Base-by-base conservation (phyloP, 1,284 basidiomycete species). In the Rhizoctonia solani region DNA sequence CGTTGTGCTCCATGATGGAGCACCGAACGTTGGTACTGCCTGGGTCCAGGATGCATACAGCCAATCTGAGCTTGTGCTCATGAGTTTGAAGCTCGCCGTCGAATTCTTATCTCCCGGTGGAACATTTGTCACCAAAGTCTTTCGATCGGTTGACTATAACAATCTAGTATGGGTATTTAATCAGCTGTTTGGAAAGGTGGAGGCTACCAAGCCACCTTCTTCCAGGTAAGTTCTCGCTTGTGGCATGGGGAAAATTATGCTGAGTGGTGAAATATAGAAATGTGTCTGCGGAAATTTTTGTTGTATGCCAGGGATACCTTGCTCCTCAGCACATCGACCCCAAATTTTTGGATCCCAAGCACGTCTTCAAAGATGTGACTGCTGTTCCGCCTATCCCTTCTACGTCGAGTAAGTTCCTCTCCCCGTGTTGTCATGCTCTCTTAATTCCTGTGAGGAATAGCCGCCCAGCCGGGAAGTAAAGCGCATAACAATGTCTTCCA, bases 31-130 rank as follows among this genome's bases (percentile, higher is more conserved):
- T 77, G 97, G 97, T 83, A 93, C 95, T 27, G 97, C 97, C 13
- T 99, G 97, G 97, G 87, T 99, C 69, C 97, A 99, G 78, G 97
- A 99, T 79, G 97, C 97, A 0, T 99, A 96, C 81, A 89, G 88
- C 69, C 97, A 99, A 76, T 93, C 93, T 54, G 97, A 99, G 78
- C 89, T 99, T 69, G 96, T 98, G 67, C 84, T 99, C 68, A 95
- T 93, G 85, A 92, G 91, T 76, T 81, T 99, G 74, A 97, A 95
- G 79, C 87, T 99, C 68, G 96, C 97, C 14, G 94, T 95, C 63
- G 96, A 99, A 75, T 99, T 99, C 77, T 83, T 99, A 69, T 81
- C 83, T 50, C 95, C 95, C 76, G 97, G 96, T 42, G 95, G 95
- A 63, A 93, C 90, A 27, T 99, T 99, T 76, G 90, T 99, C 46